phyloP scores from a whole-genome alignment of 2,329 filamentous ascomycete genomes.

The Malbranchea cinnamomea region DNA sequence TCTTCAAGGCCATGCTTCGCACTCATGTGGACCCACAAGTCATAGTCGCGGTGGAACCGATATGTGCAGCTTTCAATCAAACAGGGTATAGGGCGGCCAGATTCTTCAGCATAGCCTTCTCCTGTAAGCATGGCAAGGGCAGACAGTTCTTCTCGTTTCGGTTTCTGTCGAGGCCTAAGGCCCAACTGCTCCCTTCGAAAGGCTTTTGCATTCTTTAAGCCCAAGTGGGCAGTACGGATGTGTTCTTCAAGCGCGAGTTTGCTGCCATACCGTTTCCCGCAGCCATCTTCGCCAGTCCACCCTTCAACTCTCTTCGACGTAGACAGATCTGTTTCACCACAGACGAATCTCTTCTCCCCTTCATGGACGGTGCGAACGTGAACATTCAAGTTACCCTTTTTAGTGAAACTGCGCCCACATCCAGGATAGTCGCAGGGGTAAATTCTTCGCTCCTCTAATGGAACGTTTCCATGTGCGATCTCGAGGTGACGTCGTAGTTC shows the following conservation, averaged over 20 bases:
- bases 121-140: constrained; percentile 39
- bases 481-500: constrained; percentile 66
- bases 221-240: constrained; percentile 65
- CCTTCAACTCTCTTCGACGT: constrained; percentile 40
- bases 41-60: constrained; percentile 42
- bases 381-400: constrained; percentile 64
- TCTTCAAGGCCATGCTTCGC: constrained; percentile 26
- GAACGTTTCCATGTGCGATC: constrained; percentile 50
- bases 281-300: constrained; percentile 56
- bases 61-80: constrained; percentile 35
- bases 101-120: constrained; percentile 37
- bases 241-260: constrained; percentile 74
- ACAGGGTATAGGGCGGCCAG: constrained; percentile 37
- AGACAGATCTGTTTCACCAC: constrained; percentile 51
- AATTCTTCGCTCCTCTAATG: constrained; percentile 47
- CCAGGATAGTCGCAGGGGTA: constrained; percentile 51
- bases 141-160: constrained; percentile 14
- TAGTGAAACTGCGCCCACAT: constrained; percentile 66
- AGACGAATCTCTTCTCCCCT: constrained; percentile 59
- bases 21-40: constrained; percentile 42
- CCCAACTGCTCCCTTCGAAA: constrained; percentile 22
- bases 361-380: constrained; percentile 68
- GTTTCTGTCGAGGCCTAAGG: constrained; percentile 3
- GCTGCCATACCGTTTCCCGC: constrained; percentile 58
- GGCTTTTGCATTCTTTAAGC: constrained; percentile 34